Conservation (phyloP, 257 asterid species). For the Capsicum chinense region DNA sequence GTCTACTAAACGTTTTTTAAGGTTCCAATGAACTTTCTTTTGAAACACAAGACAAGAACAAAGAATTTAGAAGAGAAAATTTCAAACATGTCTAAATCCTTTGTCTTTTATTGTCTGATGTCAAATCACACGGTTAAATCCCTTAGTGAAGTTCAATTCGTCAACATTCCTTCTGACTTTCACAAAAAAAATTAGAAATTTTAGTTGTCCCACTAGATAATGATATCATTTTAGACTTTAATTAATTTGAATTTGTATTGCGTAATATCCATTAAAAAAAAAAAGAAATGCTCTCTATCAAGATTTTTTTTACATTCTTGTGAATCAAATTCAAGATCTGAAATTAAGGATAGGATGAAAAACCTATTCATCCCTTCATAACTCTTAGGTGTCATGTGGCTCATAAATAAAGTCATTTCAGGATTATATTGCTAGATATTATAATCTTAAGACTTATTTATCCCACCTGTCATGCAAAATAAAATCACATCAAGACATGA, state of each 20-base stretch:
- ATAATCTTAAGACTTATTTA: not conserved
- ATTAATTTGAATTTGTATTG: no score
- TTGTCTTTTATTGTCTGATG: conserved; percentile 14
- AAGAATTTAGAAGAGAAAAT: conserved; percentile 25
- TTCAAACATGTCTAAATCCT: conserved; percentile 1
- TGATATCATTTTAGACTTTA: accelerated
- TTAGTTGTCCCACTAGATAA: not conserved
- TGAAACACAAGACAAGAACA: not conserved
- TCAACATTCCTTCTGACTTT: conserved; percentile 24
- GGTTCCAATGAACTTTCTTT: conserved; percentile 23
- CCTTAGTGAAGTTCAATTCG: conserved; percentile 16
- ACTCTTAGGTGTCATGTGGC: accelerated
- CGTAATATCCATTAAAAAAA: no score
- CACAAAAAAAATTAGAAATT: not conserved
- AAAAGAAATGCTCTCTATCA: no score
- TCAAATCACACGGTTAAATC: conserved; percentile 38
- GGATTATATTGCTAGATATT: accelerated
- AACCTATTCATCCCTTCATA: not conserved
- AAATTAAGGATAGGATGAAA: accelerated
- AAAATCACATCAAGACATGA: not conserved
- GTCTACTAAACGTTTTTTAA: conserved; percentile 42
- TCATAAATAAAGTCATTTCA: accelerated
- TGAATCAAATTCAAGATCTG: no score
- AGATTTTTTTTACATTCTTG: no score
- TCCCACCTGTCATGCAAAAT: not conserved